Base-by-base conservation (phyloP, 2,329 filamentous ascomycete species). In the Aspergillaceae sp. region DNA sequence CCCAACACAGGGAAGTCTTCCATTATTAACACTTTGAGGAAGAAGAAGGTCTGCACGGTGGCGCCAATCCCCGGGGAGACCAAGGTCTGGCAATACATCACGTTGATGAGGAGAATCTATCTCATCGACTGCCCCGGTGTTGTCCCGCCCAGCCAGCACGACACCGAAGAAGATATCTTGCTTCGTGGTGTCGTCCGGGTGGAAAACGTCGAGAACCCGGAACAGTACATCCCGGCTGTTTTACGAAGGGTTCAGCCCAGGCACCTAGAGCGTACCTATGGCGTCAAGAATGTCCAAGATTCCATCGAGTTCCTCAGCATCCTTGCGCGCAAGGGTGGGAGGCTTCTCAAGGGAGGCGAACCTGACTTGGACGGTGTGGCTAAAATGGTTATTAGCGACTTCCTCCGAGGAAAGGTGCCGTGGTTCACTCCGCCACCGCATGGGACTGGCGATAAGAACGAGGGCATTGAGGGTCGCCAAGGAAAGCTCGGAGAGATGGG, bases 81-180 rank as follows among this genome's bases (percentile, higher is more conserved):
- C 32, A 97, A 96, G 70, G 86, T 96, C 29, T 97, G 92, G 91
- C 91, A 96, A 65, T 96, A 96, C 62, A 88, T 96, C 55, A 95
- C 89, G 2, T 70, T 97, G 49, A 95, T 94, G 86, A 94, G 90
- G 72, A 78, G 88, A 45, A 94, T 94, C 44, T 90, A 91, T 68
- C 78, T 98, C 45, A 97, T 98, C 57, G 92, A 98, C 60, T 97
- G 91, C 60, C 92, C 92, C 35, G 92, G 92, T 67, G 89, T 98
- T 36, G 92, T 97, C 0, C 92, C 92, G 3, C 91, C 92, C 0
- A 92, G 86, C 53, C 81, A 81, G 51, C 80, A 81, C 45, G 91
- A 96, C 60, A 86, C 84, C 0, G 86, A 90, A 29, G 82, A 90
- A 58, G 90, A 96, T 54, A 84, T 98, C 46, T 76, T 98, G 3